A percentile compares a stretch with the other conserved stretches of the same genome.
Evolutionary conservation across 352 stramenopile genomes (phyloP).

Genomic region (Pythium apleroticum): DNA sequence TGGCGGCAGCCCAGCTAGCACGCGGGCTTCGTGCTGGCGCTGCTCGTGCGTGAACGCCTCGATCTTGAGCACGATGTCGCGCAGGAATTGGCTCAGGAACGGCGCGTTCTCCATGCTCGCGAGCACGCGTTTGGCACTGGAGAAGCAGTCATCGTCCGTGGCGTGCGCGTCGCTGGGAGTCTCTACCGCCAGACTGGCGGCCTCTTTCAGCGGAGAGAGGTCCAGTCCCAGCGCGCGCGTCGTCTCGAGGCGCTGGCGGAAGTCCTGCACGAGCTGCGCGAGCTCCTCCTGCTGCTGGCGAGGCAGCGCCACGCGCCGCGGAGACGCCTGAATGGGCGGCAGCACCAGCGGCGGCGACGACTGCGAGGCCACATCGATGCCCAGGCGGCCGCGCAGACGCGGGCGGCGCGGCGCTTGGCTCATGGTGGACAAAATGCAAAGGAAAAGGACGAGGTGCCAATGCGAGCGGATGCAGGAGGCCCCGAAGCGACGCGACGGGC

Average conservation of each 20-base stretch:
- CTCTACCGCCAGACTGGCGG: neutral
- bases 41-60: slow-evolving; percentile 14
- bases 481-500: neutral
- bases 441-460: neutral
- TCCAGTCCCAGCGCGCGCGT: slow-evolving; percentile 2
- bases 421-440: neutral
- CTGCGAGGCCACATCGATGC: slow-evolving; percentile 16
- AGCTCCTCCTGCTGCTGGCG: slow-evolving; percentile 13
- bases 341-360: slow-evolving; percentile 6
- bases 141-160: slow-evolving; percentile 12
- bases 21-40: slow-evolving; percentile 16
- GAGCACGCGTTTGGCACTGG: neutral
- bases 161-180: neutral
- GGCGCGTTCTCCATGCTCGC: neutral
- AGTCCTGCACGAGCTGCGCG: neutral
- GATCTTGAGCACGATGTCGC: slow-evolving; percentile 9
- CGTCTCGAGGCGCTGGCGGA: slow-evolving; percentile 16
- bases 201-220: neutral
- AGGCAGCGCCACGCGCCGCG: neutral
- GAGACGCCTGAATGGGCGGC: slow-evolving; percentile 2
- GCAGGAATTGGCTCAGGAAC: slow-evolving; percentile 18
- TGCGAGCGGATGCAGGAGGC: neutral
- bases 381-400: slow-evolving; percentile 12
- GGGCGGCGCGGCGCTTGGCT: neutral
- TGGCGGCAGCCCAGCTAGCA: neutral